phyloP scores from a whole-genome alignment of 78 protist species.

The Emiliania huxleyi region DNA sequence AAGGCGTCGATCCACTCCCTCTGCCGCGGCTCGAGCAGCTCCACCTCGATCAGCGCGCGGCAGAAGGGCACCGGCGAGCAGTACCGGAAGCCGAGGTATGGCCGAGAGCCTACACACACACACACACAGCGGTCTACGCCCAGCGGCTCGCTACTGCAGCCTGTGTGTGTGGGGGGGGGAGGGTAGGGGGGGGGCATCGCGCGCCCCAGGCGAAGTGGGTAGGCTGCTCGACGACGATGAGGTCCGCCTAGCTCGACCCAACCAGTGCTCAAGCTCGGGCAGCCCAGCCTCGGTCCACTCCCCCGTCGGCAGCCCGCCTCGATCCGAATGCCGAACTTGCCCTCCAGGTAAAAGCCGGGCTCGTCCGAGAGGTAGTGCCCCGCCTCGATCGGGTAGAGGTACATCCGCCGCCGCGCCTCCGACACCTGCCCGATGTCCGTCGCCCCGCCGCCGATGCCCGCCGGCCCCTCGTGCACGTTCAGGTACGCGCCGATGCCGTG shows the following conservation, averaged over 20 bases:
- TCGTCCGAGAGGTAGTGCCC: neutral
- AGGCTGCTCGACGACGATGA: neutral
- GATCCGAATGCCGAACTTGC: neutral
- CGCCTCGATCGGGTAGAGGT: neutral
- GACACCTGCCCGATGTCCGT: neutral
- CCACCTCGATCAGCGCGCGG: neutral
- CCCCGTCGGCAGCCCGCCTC: neutral
- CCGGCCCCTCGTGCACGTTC: constrained; percentile 85
- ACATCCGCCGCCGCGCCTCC: neutral
- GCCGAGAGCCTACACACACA: no score
- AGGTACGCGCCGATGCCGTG: constrained; percentile 92
- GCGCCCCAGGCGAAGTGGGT: neutral
- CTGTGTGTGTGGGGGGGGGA: neutral
- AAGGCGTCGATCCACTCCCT: neutral
- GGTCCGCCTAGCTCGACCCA: no score
- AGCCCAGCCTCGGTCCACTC: no score
- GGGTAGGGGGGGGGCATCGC: neutral
- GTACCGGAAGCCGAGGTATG: neutral
- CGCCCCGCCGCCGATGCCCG: neutral
- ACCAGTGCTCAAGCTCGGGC: no score
- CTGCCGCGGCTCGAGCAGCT: neutral
- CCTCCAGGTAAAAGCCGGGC: constrained; percentile 1
- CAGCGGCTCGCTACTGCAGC: neutral
- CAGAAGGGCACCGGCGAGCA: neutral
- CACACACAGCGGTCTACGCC: no score